Evolutionary conservation across 2,329 filamentous ascomycete species (phyloP), one percentile per base, ranked within the genome.

Genomic region (Fusarium circinatum): DNA sequence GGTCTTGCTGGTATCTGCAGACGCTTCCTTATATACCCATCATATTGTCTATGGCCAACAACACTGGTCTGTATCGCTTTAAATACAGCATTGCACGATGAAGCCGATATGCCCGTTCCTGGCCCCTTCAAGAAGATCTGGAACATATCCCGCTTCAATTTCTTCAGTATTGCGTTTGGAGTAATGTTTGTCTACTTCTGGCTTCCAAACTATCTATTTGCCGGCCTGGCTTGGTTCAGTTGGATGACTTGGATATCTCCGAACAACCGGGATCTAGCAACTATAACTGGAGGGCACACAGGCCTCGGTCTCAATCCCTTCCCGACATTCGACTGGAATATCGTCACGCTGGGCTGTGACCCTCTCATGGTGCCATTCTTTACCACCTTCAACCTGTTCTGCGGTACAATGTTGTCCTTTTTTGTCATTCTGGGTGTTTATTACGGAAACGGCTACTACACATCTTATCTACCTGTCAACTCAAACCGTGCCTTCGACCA

Each of bases 211-310:
- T 88, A 85, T 69, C 76, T 90, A 49, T 89, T 88, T 73, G 79
- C 79, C 20, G 85, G 83, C 8, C 75, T 89, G 17, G 83, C 81
- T 47, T 78, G 81, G 65, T 89, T 89, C 76, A 85, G 82, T 72
- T 89, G 87, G 86, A 84, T 88, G 74, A 84, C 84, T 1, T 89
- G 87, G 87, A 89, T 89, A 58, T 80, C 84, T 1, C 86, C 86
- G 0, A 71, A 80, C 20, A 85, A 84, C 57, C 73, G 78, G 12
- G 79, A 81, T 49, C 73, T 86, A 24, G 79, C 79, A 44, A 77
- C 80, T 28, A 70, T 86, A 28, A 81, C 82, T 1, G 84, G 85
- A 6, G 79, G 80, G 38, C 73, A 77, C 8, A 80, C 78, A 20
- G 85, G 84, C 2, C 72, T 86, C 3, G 84, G 84, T 6, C 57